Evolutionary conservation across 768 basidiomycete genomes (phyloP), one percentile per base, ranked within the genome.

Genomic region (Termitomyces sp.): DNA sequence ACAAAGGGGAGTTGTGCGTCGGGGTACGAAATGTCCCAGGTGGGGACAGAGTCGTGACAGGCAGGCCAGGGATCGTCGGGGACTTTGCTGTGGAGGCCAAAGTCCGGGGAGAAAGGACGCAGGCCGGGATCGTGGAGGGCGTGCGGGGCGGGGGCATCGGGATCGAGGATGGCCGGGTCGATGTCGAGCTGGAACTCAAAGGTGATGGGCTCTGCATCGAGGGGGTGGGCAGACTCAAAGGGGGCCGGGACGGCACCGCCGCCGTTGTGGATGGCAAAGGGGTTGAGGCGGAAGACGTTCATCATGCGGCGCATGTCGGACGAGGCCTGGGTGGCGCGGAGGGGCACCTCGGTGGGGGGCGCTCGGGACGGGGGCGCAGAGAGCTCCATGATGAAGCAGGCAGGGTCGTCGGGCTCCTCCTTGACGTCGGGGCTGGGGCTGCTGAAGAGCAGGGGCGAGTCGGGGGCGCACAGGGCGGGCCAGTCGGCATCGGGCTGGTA

Each of bases 201-300:
- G 49, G 84, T 72, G 43, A 78, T 63, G 5, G 87, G 86, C 54
- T 82, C 79, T 58, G 85, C 75, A 1, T 81, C 80, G 50, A 88
- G 73, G 0, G 87, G 82, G 0, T 79, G 78, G 5, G 84, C 78
- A 53, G 82, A 79, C 53, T 78, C 76, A 54, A 75, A 74, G 10
- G 69, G 72, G 10, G 60, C 59, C 1, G 66, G 61, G 6, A 74
- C 68, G 3, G 70, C 58, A 4, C 75, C 73, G 47, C 68, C 65
- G 31, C 75, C 77, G 56, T 75, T 81, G 60, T 87, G 83, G 72
- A 84, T 81, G 23, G 87, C 79, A 62, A 91, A 91, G 0, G 87
- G 87, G 68, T 90, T 86, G 62, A 90, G 77, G 8, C 89, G 79
- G 67, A 91, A 88, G 21, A 84, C 82, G 43, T 81, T 81, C 89